Conservation (phyloP, 495 filamentous ascomycete species). For the Aspergillus ostianus region DNA sequence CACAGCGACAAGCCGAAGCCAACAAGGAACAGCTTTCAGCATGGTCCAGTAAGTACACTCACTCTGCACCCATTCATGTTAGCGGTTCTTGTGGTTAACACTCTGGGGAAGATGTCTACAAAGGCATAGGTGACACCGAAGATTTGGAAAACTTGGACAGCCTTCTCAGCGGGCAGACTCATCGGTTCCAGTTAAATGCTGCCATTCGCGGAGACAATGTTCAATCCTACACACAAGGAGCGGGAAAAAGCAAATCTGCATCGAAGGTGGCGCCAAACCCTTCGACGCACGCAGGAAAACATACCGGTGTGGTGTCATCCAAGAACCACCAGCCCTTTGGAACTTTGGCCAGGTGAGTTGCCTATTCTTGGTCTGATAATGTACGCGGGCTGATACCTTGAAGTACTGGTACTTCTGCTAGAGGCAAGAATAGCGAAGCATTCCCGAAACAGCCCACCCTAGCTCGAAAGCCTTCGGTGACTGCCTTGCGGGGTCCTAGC, state of each 20-base stretch:
- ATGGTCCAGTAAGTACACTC: conserved; percentile 33
- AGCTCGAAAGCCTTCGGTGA: neutral
- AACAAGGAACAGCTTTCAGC: conserved; percentile 21
- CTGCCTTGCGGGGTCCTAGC: neutral
- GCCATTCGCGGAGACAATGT: conserved; percentile 12
- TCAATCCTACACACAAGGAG: conserved; percentile 1
- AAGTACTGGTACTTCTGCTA: neutral
- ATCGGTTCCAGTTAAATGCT: conserved; percentile 28
- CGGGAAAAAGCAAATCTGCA: neutral
- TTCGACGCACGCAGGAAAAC: neutral
- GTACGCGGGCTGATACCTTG: neutral
- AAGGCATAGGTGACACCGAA: conserved; percentile 25
- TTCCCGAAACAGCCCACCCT: neutral
- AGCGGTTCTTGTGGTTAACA: conserved; percentile 1
- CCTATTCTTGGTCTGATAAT: neutral
- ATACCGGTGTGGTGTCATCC: neutral
- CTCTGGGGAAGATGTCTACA: conserved; percentile 24
- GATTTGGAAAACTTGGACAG: conserved; percentile 30
- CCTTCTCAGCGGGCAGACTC: conserved; percentile 36
- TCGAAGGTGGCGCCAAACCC: neutral
- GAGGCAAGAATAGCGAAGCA: neutral
- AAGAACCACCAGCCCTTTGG: neutral
- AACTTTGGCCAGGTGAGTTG: neutral
- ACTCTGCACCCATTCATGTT: neutral
- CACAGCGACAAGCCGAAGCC: conserved; percentile 17